Evolutionary conservation across 1,284 basidiomycete species (phyloP).

Genomic region (Naganishia sp.): DNA sequence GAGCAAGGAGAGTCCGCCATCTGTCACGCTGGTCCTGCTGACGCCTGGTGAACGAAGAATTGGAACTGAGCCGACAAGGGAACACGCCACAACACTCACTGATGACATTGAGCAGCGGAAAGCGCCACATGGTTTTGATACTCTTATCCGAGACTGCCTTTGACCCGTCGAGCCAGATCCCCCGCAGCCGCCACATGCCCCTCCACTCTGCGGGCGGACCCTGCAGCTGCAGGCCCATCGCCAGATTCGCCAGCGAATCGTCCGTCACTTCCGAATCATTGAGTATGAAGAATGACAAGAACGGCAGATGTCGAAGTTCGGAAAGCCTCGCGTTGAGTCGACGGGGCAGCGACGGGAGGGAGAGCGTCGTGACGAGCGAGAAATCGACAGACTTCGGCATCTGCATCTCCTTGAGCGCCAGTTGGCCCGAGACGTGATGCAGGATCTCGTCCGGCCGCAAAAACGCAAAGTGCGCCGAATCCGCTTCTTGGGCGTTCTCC

Average conservation of each 20-base stretch:
- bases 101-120: slow-evolving; percentile 23
- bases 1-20: slow-evolving; percentile 9
- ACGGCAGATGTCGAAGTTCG: slow-evolving; percentile 13
- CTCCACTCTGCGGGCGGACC: slow-evolving; percentile 1
- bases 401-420: slow-evolving; percentile 19
- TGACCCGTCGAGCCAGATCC: slow-evolving; percentile 20
- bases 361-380: slow-evolving; percentile 11
- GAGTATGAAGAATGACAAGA: slow-evolving; percentile 20
- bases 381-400: slow-evolving; percentile 16
- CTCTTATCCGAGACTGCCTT: slow-evolving; percentile 21
- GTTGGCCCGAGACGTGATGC: slow-evolving; percentile 13
- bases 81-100: neutral
- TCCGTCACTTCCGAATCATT: slow-evolving; percentile 23
- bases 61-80: no score
- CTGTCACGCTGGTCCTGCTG: slow-evolving; percentile 21
- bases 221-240: slow-evolving; percentile 11
- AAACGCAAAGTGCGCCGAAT: slow-evolving; percentile 16
- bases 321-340: slow-evolving; percentile 14
- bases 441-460: slow-evolving; percentile 15
- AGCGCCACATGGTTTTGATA: slow-evolving; percentile 12
- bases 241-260: slow-evolving; percentile 5
- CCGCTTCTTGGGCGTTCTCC: slow-evolving; percentile 9
- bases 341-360: slow-evolving; percentile 1
- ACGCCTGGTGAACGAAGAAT: neutral
- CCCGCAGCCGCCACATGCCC: slow-evolving; percentile 20